A percentile compares a stretch with the other conserved stretches of the same genome.
Evolutionary conservation across 257 asterid species (phyloP).

Genomic region (Nicotiana undulata): DNA sequence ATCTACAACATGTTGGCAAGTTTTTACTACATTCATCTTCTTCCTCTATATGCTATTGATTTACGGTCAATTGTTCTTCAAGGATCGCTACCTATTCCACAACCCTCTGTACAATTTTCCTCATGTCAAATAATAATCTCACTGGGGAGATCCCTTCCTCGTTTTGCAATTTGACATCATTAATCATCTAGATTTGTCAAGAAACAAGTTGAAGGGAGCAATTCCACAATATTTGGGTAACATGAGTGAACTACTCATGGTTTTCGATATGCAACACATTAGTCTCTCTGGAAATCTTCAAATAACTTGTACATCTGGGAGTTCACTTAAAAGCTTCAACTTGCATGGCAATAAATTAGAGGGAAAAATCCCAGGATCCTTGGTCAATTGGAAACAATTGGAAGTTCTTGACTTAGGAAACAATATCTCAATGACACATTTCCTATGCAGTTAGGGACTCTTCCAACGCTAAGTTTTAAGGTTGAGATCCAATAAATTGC

Average conservation of each 20-base stretch:
- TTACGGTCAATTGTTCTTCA: not conserved
- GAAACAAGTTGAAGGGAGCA: conserved; percentile 9
- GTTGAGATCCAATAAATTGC: not conserved
- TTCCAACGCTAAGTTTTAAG: not conserved
- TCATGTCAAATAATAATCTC: conserved; percentile 5
- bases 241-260: not conserved
- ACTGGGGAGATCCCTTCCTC: conserved; percentile 2
- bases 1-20: too few species aligned
- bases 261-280: not conserved
- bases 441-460: conserved; percentile 4
- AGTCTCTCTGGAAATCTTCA: not conserved
- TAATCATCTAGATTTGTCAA: conserved; percentile 4
- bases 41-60: not conserved
- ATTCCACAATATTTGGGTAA: conserved; percentile 7
- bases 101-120: not conserved
- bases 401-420: conserved; percentile 10
- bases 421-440: conserved; percentile 6
- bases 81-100: conserved; percentile 1
- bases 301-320: not conserved
- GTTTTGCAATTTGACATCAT: conserved; percentile 1
- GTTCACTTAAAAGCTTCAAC: not conserved
- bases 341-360: conserved; percentile 5
- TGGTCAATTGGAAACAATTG: not conserved
- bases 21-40: too few species aligned
- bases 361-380: not conserved